Evolutionary conservation across 2,329 filamentous ascomycete species (phyloP).

Genomic region (Diaporthe sp.): DNA sequence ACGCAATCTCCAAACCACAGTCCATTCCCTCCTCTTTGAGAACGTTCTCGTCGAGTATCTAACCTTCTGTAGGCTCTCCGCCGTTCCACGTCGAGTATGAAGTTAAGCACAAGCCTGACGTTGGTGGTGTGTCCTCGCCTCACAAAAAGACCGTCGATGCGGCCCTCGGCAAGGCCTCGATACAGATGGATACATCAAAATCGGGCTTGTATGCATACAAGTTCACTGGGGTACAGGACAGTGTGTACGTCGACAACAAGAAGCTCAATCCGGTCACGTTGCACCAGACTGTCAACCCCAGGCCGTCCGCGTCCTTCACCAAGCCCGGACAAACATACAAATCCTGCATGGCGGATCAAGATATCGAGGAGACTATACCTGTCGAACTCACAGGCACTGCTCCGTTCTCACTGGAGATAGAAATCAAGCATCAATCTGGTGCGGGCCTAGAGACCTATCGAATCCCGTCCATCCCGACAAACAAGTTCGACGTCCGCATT

Average conservation of each 20-base stretch:
- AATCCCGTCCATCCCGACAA: slow-evolving; percentile 82
- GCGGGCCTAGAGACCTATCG: slow-evolving; percentile 84
- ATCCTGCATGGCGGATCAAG: slow-evolving; percentile 88
- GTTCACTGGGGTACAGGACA: slow-evolving; percentile 86
- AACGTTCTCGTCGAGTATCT: slow-evolving; percentile 42
- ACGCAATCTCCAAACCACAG: not conserved
- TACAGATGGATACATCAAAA: slow-evolving; percentile 87
- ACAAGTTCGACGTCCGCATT: slow-evolving; percentile 83
- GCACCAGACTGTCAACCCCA: slow-evolving; percentile 86
- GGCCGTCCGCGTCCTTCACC: slow-evolving; percentile 84
- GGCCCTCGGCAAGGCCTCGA: slow-evolving; percentile 79
- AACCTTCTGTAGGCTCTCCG: slow-evolving; percentile 70
- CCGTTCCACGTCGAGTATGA: slow-evolving; percentile 89
- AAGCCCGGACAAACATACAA: slow-evolving; percentile 95
- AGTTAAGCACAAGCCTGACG: slow-evolving; percentile 77
- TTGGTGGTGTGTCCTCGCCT: slow-evolving; percentile 72
- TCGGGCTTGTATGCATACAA: slow-evolving; percentile 88
- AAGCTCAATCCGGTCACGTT: slow-evolving; percentile 77
- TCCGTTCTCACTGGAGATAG: slow-evolving; percentile 91
- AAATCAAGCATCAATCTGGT: slow-evolving; percentile 91
- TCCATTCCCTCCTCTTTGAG: not conserved
- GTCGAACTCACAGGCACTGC: slow-evolving; percentile 85
- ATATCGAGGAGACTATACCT: slow-evolving; percentile 87
- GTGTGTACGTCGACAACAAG: slow-evolving; percentile 81
- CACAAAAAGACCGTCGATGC: slow-evolving; percentile 81